Conservation (phyloP, 768 basidiomycete species). For the Terana coerulea region DNA sequence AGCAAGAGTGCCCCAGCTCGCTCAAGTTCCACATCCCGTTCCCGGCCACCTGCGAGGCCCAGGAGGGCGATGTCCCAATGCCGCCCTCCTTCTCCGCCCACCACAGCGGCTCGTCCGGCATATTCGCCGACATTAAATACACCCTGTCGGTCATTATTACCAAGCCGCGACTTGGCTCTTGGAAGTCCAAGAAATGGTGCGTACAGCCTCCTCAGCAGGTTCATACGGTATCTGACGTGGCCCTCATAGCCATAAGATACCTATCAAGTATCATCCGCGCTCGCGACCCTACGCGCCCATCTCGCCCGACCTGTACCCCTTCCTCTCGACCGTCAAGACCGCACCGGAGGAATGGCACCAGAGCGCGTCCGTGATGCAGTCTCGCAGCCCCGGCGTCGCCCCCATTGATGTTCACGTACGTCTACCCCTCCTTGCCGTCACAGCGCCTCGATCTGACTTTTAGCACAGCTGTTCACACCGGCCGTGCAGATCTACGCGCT, state of each 20-base stretch:
- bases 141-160: constrained; percentile 37
- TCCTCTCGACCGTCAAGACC: constrained; percentile 56
- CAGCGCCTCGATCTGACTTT: background rate
- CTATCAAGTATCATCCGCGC: constrained; percentile 50
- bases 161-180: constrained; percentile 40
- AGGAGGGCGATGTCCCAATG: constrained; percentile 29
- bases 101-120: constrained; percentile 31
- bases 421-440: constrained; percentile 6
- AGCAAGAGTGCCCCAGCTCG: constrained; percentile 27
- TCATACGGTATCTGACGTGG: constrained; percentile 1
- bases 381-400: constrained; percentile 29
- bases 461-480: constrained; percentile 55
- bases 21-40: constrained; percentile 42
- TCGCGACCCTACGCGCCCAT: constrained; percentile 55
- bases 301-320: constrained; percentile 36
- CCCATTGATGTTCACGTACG: constrained; percentile 52
- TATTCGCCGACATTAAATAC: constrained; percentile 42
- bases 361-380: constrained; percentile 40
- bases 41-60: constrained; percentile 43
- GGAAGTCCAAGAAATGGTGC: constrained; percentile 46
- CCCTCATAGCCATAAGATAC: constrained; percentile 37
- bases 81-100: constrained; percentile 46
- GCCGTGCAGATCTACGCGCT: constrained; percentile 50
- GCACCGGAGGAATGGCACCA: constrained; percentile 67
- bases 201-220: constrained; percentile 2